Evolutionary conservation across 106 monocot species (phyloP).

Genomic region (Dendrobium chrysotoxum): DNA sequence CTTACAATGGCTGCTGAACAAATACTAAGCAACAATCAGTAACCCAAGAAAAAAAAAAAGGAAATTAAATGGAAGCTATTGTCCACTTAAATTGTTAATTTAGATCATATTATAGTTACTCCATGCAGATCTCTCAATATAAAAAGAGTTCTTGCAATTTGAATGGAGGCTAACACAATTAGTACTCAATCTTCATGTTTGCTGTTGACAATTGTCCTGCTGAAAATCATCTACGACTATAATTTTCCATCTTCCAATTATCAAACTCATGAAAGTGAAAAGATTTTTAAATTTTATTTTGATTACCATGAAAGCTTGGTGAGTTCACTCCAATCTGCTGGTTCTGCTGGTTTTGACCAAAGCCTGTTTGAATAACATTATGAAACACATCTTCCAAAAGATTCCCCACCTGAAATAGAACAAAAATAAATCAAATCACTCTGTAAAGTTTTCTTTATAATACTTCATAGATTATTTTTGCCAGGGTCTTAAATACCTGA

Average conservation of each 20-base stretch:
- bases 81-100: not conserved
- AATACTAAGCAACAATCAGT: not conserved
- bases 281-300: not conserved
- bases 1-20: not conserved
- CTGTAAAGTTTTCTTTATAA: not conserved
- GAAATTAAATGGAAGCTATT: not conserved
- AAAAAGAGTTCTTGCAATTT: conserved; percentile 3
- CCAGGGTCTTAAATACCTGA: conserved; percentile 30
- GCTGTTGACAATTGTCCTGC: conserved; percentile 25
- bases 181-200: conserved; percentile 47
- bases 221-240: not conserved
- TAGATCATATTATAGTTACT: not conserved
- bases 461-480: not conserved
- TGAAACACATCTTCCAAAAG: conserved; percentile 50
- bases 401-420: conserved; percentile 25
- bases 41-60: not conserved
- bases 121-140: conserved; percentile 7
- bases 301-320: conserved; percentile 29
- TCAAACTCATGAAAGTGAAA: not conserved
- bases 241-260: conserved; percentile 1
- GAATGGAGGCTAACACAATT: conserved; percentile 3
- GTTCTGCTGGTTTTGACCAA: conserved; percentile 38
- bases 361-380: conserved; percentile 43
- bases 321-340: conserved; percentile 29
- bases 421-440: not conserved